phyloP scores from a whole-genome alignment of 805 yeast genomes.

The Metschnikowia lochheadii region DNA sequence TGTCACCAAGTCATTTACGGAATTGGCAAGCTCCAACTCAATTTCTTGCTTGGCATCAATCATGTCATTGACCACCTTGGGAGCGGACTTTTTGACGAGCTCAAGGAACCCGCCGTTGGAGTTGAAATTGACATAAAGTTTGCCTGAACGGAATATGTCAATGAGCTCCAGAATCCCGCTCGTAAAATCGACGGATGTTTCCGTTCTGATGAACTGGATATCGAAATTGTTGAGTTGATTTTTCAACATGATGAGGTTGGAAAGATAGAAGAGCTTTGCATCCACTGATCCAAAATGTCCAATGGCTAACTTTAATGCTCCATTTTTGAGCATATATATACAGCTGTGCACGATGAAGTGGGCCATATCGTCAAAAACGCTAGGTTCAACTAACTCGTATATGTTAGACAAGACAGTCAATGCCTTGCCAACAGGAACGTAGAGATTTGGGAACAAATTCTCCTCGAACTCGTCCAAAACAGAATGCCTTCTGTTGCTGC shows the following conservation, averaged over 20 bases:
- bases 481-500: constrained; percentile 7
- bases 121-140: constrained; percentile 40
- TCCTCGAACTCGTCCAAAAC: constrained; percentile 30
- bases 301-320: constrained; percentile 43
- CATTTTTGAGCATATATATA: constrained; percentile 54
- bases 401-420: constrained; percentile 69
- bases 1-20: constrained; percentile 66
- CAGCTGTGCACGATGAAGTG: constrained; percentile 82
- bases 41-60: constrained; percentile 72
- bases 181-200: constrained; percentile 74
- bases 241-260: constrained; percentile 66
- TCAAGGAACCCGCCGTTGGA: constrained; percentile 38
- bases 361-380: constrained; percentile 84
- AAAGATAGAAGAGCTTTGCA: constrained; percentile 62
- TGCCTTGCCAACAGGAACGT: constrained; percentile 70
- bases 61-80: constrained; percentile 76
- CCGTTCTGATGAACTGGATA: constrained; percentile 69
- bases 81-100: constrained; percentile 65
- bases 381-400: constrained; percentile 71
- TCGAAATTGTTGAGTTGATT: constrained; percentile 72
- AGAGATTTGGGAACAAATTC: constrained; percentile 45
- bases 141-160: constrained; percentile 33
- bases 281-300: constrained; percentile 50
- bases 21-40: constrained; percentile 64
- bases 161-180: constrained; percentile 55